phyloP scores from a whole-genome alignment of 371 early-diverging fungal genomes.

The Mortierella sp. region DNA sequence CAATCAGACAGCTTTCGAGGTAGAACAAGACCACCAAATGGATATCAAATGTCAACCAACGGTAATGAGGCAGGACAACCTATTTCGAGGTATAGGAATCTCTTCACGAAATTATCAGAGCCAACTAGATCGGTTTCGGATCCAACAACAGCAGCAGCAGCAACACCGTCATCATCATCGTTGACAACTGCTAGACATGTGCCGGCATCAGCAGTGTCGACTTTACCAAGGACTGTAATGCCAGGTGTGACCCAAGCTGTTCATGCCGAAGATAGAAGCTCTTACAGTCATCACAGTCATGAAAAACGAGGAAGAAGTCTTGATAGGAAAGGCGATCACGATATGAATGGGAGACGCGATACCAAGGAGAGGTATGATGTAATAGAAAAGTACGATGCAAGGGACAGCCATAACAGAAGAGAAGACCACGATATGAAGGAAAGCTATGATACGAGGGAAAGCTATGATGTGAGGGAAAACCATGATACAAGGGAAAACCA shows the following conservation, averaged over 20 bases:
- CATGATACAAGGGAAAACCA: neutral
- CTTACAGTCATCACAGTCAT: neutral
- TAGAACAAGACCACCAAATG: neutral
- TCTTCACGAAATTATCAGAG: slow-evolving; percentile 4
- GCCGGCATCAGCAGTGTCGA: neutral
- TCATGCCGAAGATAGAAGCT: neutral
- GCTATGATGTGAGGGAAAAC: neutral
- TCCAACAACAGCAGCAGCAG: neutral
- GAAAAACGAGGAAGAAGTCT: neutral
- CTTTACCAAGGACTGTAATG: neutral
- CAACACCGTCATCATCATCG: neutral
- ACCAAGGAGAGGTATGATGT: neutral
- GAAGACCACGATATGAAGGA: neutral
- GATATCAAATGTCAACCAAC: neutral
- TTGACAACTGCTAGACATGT: neutral
- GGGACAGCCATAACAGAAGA: neutral
- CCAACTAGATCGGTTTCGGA: neutral
- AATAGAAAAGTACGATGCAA: neutral
- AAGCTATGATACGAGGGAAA: neutral
- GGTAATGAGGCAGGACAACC: neutral
- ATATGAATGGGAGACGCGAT: neutral
- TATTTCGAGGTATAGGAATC: slow-evolving; percentile 11
- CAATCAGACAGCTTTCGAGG: too few relatives aligned
- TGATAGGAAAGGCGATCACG: neutral
- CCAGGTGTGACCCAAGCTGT: neutral